Conservation (phyloP, 1,139 yeast genomes). For the Protomyces lactucae-debilis region DNA sequence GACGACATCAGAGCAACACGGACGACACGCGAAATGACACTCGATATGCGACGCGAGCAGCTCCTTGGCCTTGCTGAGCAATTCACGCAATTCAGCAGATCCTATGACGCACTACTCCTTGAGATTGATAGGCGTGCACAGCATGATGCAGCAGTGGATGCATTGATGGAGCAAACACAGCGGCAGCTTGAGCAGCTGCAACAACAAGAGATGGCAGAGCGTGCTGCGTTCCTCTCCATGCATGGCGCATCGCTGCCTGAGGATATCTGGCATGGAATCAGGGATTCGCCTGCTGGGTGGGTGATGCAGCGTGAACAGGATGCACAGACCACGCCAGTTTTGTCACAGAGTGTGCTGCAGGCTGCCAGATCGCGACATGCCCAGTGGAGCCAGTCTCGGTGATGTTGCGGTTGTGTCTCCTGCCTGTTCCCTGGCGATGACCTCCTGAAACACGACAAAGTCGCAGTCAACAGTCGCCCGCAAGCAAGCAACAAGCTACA, state of each 20-base stretch:
- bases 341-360: neutral
- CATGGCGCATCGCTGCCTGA: conserved; percentile 20
- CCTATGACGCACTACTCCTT: conserved; percentile 10
- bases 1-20: neutral
- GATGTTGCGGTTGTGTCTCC: too few relatives aligned
- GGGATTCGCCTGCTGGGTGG: neutral
- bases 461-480: too few relatives aligned
- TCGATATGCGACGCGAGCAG: conserved; percentile 1
- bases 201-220: neutral
- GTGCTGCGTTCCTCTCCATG: neutral
- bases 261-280: conserved; percentile 17
- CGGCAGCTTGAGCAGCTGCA: neutral
- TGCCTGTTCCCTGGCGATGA: too few relatives aligned
- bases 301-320: neutral
- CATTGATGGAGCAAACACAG: conserved; percentile 4
- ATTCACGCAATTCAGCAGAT: neutral
- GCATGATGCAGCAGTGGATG: conserved; percentile 6
- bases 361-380: neutral
- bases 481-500: too few relatives aligned
- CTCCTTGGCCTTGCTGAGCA: conserved; percentile 10
- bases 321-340: neutral
- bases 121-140: conserved; percentile 12
- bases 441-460: too few relatives aligned
- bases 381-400: neutral
- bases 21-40: neutral